Evolutionary conservation across 768 basidiomycete genomes (phyloP).

Genomic region (Pulveroboletus sp.): DNA sequence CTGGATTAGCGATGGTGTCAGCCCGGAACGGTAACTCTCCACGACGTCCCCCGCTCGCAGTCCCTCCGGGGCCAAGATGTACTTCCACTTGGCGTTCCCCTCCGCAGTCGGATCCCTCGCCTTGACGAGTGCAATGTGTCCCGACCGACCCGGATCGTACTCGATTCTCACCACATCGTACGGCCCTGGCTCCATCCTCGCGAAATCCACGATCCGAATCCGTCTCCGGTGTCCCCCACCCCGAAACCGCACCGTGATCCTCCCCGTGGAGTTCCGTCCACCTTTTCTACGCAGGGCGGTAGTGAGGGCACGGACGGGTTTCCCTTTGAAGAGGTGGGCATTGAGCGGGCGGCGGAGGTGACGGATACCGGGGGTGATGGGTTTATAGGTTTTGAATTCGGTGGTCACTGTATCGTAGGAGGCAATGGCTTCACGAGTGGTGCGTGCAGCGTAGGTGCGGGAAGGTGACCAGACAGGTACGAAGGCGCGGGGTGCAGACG

Average conservation of each 20-base stretch:
- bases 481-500: slow-evolving; percentile 7
- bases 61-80: slow-evolving; percentile 90
- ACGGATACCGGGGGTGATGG: slow-evolving; percentile 79
- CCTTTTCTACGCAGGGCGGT: slow-evolving; percentile 77
- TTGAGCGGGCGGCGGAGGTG: slow-evolving; percentile 82
- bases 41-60: slow-evolving; percentile 85
- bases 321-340: slow-evolving; percentile 77
- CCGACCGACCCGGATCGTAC: slow-evolving; percentile 91
- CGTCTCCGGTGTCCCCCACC: slow-evolving; percentile 91
- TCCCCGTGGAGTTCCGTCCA: slow-evolving; percentile 78
- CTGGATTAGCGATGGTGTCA: slow-evolving; percentile 67
- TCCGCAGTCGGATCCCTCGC: slow-evolving; percentile 51
- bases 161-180: slow-evolving; percentile 93
- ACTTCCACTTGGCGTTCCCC: slow-evolving; percentile 67
- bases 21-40: slow-evolving; percentile 78
- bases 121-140: slow-evolving; percentile 87
- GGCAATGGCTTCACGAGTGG: slow-evolving; percentile 28
- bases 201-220: slow-evolving; percentile 83
- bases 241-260: slow-evolving; percentile 80
- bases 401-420: slow-evolving; percentile 39
- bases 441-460: slow-evolving; percentile 34
- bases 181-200: slow-evolving; percentile 67
- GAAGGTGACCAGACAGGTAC: slow-evolving; percentile 11
- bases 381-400: slow-evolving; percentile 86
- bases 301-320: slow-evolving; percentile 82